A percentile compares a stretch with the other conserved stretches of the same genome.
Evolutionary conservation across 2,329 filamentous ascomycete genomes (phyloP).

Genomic region (Colletotrichum horii): DNA sequence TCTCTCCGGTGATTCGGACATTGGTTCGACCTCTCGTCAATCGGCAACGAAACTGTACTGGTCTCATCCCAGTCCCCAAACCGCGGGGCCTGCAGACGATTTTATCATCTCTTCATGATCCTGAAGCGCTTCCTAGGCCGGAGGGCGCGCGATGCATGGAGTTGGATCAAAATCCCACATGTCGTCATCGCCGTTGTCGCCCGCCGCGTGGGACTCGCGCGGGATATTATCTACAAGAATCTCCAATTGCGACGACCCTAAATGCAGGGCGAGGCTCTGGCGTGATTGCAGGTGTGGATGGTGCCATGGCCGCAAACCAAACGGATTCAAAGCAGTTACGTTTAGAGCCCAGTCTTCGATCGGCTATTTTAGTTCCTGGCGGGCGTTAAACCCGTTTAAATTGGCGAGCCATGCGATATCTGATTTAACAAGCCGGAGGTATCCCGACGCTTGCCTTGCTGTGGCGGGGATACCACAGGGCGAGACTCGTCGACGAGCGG

Average conservation of each 20-base stretch:
- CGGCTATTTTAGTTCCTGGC: neutral
- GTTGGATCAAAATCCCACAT: neutral
- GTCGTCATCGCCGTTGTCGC: conserved; percentile 18
- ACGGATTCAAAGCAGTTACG: neutral
- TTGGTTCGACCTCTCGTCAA: neutral
- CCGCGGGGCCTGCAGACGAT: neutral
- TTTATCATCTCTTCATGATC: neutral
- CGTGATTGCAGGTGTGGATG: conserved; percentile 16
- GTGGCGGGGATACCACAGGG: neutral
- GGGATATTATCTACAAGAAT: conserved; percentile 4
- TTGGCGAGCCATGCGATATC: neutral
- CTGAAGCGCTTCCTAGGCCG: neutral
- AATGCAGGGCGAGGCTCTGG: conserved; percentile 10
- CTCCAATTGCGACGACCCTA: neutral
- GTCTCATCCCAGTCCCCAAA: neutral
- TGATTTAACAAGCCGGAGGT: neutral
- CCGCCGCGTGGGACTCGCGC: conserved; percentile 11
- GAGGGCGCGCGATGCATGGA: neutral
- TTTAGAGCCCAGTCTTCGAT: neutral
- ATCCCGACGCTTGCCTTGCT: neutral
- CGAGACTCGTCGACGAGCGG: neutral
- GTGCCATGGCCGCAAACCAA: neutral
- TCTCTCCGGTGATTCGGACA: neutral
- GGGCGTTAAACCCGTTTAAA: neutral
- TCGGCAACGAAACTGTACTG: neutral